These are phyloP conservation scores for Conringia planisiliqua DNA, from an alignment of 345 rosid species.

Conservation along the genomic window DNA sequence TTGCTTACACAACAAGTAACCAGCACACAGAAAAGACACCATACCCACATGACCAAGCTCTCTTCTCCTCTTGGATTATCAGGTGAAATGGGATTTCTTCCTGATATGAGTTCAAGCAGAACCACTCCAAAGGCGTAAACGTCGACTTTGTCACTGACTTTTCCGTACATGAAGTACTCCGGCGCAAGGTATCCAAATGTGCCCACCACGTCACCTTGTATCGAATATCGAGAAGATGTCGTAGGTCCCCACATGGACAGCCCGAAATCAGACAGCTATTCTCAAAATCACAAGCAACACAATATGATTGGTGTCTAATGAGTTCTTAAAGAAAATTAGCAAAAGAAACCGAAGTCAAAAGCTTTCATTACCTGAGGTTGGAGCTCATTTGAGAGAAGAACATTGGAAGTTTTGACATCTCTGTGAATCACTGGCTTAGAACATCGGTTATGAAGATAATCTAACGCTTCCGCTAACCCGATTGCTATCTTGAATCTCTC, in stretches of 20 bases:
- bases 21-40: neutral
- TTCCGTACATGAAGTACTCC: conserved; percentile 92
- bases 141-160: conserved; percentile 83
- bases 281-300: neutral
- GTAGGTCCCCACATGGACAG: conserved; percentile 76
- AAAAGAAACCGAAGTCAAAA: neutral
- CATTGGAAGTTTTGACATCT: conserved; percentile 84
- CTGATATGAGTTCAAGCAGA: conserved; percentile 75
- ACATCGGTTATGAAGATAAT: conserved; percentile 59
- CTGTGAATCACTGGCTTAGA: conserved; percentile 73
- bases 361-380: conserved; percentile 57
- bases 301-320: neutral
- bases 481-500: conserved; percentile 55
- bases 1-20: neutral
- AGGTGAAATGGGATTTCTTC: conserved; percentile 59
- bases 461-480: conserved; percentile 67
- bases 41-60: conserved; percentile 92
- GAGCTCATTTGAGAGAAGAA: conserved; percentile 63
- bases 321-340: neutral
- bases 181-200: conserved; percentile 98
- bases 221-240: conserved; percentile 45
- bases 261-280: conserved; percentile 84
- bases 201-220: conserved; percentile 70
- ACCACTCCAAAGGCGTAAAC: conserved; percentile 88
- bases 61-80: conserved; percentile 49